Conservation (phyloP, 805 yeast species). For the Myxozyma nipponensis region DNA sequence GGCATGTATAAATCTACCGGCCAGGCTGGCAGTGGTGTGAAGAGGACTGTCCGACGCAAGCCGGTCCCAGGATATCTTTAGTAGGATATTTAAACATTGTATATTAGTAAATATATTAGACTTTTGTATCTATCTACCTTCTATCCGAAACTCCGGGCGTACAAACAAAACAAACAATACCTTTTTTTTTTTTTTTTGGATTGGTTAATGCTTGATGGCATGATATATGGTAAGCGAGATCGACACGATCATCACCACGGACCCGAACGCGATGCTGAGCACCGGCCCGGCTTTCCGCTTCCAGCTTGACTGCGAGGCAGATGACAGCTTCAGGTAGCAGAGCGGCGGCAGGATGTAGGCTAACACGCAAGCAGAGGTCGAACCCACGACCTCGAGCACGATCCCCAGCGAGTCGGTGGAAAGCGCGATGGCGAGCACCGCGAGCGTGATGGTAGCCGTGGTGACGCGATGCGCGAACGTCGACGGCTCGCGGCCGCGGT, state of each 20-base stretch:
- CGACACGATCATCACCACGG: slow-evolving; percentile 73
- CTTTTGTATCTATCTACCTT: too few relatives aligned
- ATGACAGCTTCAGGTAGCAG: slow-evolving; percentile 67
- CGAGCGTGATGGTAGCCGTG: slow-evolving; percentile 61
- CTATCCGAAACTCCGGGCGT: too few relatives aligned
- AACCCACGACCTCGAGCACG: slow-evolving; percentile 83
- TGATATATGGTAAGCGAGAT: slow-evolving; percentile 28
- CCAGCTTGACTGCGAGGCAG: slow-evolving; percentile 23
- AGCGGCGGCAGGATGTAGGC: slow-evolving; percentile 89
- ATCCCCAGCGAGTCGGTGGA: slow-evolving; percentile 84
- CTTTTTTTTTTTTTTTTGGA: background rate
- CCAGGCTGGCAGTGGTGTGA: background rate
- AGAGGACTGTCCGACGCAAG: background rate
- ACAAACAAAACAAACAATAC: background rate
- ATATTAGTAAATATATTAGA: background rate
- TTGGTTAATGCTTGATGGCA: background rate
- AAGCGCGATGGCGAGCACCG: slow-evolving; percentile 72
- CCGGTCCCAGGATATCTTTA: background rate
- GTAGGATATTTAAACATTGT: background rate
- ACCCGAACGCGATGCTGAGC: slow-evolving; percentile 66
- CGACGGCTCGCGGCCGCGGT: slow-evolving; percentile 6
- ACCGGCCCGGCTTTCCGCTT: slow-evolving; percentile 53
- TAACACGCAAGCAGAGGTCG: slow-evolving; percentile 87
- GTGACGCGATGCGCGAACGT: slow-evolving; percentile 49
- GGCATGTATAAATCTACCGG: slow-evolving; percentile 1